Conservation (phyloP, 257 asterid genomes). For the Hygrophila difformis region DNA sequence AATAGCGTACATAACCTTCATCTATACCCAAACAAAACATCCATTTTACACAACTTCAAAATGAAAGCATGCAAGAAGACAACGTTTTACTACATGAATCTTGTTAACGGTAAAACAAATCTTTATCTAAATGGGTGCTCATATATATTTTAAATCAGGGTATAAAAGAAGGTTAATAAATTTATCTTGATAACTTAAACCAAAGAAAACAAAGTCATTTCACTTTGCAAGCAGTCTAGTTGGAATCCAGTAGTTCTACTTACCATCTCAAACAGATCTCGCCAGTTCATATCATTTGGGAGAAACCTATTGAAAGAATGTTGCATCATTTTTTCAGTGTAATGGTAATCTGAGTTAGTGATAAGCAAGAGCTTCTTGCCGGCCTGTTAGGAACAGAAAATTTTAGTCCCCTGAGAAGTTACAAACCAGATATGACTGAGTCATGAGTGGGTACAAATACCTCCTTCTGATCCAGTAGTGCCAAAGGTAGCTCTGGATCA, state of each 20-base stretch:
- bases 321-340: slow-evolving; percentile 90
- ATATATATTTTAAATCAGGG: too few relatives aligned
- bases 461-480: slow-evolving; percentile 85
- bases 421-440: not conserved
- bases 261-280: slow-evolving; percentile 87
- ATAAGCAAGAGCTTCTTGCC: slow-evolving; percentile 81
- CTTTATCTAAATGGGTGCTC: too few relatives aligned
- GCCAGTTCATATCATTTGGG: slow-evolving; percentile 90
- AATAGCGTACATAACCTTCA: too few relatives aligned
- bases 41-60: too few relatives aligned
- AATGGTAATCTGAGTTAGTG: slow-evolving; percentile 87
- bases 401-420: slow-evolving; percentile 13
- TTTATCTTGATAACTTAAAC: not conserved
- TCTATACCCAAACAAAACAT: too few relatives aligned
- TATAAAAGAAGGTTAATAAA: slow-evolving; percentile 9
- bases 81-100: too few relatives aligned
- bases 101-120: too few relatives aligned
- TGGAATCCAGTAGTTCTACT: slow-evolving; percentile 17
- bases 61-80: too few relatives aligned
- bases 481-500: slow-evolving; percentile 92
- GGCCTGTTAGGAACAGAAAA: slow-evolving; percentile 44
- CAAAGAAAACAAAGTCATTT: slow-evolving; percentile 11
- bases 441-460: slow-evolving; percentile 24
- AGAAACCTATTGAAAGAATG: slow-evolving; percentile 86
- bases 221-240: slow-evolving; percentile 11